Percentiles rank a stretch among this genome's conserved stretches.
These are phyloP conservation scores for Trichoderma sp. DNA, from an alignment of 2,329 filamentous ascomycete genomes.

Conservation along the genomic window DNA sequence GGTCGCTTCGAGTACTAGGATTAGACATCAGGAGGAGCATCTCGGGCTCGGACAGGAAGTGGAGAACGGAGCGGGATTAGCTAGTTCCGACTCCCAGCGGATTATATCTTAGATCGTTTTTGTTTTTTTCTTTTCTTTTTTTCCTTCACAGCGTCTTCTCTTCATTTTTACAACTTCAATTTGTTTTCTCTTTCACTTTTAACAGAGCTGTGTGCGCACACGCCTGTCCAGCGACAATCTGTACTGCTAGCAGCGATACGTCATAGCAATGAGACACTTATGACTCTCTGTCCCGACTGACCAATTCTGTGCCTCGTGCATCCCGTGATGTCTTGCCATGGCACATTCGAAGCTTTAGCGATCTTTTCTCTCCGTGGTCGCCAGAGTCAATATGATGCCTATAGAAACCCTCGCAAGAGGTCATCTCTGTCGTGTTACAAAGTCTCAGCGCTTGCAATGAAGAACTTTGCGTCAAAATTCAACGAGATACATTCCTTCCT, in stretches of 20 bases:
- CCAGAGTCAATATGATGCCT: conserved; percentile 82
- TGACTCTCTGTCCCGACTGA: neutral
- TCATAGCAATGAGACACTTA: conserved; percentile 8
- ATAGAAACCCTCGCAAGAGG: conserved; percentile 83
- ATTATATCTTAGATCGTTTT: neutral
- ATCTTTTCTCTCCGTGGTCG: conserved; percentile 65
- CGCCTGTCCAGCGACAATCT: neutral
- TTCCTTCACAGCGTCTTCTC: neutral
- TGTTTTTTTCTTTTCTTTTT: conserved; percentile 8
- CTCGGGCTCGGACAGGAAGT: neutral
- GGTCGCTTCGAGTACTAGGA: neutral
- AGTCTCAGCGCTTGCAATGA: conserved; percentile 75
- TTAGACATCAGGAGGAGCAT: neutral
- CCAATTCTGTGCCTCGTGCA: conserved; percentile 9
- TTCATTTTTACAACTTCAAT: neutral
- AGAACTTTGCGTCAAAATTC: conserved; percentile 80
- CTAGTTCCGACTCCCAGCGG: conserved; percentile 10
- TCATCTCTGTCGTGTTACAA: conserved; percentile 94
- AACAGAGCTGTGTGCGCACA: neutral
- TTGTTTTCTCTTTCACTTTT: neutral
- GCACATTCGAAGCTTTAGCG: conserved; percentile 94
- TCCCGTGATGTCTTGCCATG: conserved; percentile 39
- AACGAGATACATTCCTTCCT: conserved; percentile 68
- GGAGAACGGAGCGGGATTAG: conserved; percentile 18
- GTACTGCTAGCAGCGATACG: conserved; percentile 5